phyloP scores from a whole-genome alignment of 441 rosid genomes.

The Geranium incanum region DNA sequence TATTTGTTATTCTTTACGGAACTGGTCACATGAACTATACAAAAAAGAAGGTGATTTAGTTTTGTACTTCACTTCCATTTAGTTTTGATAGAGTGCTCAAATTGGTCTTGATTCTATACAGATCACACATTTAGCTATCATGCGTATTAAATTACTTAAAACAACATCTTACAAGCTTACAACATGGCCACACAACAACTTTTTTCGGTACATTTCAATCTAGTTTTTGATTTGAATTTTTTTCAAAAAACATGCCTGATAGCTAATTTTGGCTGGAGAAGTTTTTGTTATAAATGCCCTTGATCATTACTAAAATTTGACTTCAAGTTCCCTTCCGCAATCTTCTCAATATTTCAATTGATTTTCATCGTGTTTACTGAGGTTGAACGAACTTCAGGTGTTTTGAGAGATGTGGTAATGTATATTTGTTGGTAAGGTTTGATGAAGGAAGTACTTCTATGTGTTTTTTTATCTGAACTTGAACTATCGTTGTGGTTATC shows the following conservation, averaged over 20 bases:
- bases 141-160: neutral
- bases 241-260: neutral
- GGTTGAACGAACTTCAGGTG: too few relatives aligned
- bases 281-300: neutral
- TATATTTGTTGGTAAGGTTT: neutral
- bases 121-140: neutral
- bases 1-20: too few relatives aligned
- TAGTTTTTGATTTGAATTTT: neutral
- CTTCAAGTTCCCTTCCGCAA: neutral
- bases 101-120: neutral
- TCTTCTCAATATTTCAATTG: neutral
- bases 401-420: too few relatives aligned
- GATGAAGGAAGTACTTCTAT: neutral
- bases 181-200: neutral
- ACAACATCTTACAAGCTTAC: neutral
- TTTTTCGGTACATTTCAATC: too few relatives aligned
- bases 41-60: neutral
- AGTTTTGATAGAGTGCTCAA: neutral
- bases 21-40: too few relatives aligned
- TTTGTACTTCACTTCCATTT: constrained; percentile 2
- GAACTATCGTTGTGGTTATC: constrained; percentile 4
- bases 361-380: too few relatives aligned
- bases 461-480: neutral
- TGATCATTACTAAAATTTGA: neutral
- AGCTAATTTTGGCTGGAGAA: constrained; percentile 4